These are phyloP conservation scores for Diplodia sapinea DNA, from an alignment of 2,329 filamentous ascomycete genomes.

Conservation along the genomic window DNA sequence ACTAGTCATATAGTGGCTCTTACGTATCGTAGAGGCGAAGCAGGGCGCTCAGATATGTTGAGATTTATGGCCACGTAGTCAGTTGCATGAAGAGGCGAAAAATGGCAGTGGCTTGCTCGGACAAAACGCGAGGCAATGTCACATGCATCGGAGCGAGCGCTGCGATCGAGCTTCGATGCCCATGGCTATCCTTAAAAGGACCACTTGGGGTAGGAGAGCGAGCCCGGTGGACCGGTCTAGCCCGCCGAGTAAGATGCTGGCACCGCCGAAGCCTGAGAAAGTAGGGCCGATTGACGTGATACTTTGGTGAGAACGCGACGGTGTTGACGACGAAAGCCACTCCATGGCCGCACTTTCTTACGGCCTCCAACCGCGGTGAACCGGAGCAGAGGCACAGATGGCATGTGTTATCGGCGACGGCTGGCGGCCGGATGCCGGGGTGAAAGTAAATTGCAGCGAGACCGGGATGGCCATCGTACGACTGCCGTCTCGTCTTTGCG, in stretches of 20 bases:
- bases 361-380: neutral
- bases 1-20: neutral
- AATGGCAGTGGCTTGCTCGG: neutral
- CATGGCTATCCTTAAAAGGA: constrained; percentile 23
- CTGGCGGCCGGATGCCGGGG: neutral
- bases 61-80: constrained; percentile 5
- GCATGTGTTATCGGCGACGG: neutral
- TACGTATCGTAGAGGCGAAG: neutral
- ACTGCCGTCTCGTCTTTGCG: constrained; percentile 6
- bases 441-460: constrained; percentile 9
- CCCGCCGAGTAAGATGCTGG: constrained; percentile 2
- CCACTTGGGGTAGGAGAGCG: neutral
- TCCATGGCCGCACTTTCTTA: neutral
- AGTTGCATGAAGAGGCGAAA: neutral
- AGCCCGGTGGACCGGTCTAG: constrained; percentile 14
- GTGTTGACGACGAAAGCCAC: constrained; percentile 1
- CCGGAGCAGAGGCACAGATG: neutral
- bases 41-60: neutral
- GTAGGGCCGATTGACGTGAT: constrained; percentile 14
- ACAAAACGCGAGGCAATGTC: neutral
- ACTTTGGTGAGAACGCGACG: neutral
- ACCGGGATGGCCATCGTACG: constrained; percentile 21
- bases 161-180: constrained; percentile 18
- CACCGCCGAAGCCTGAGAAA: constrained; percentile 3
- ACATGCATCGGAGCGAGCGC: constrained; percentile 6